These are phyloP conservation scores for Xylariaceae sp. DNA, from an alignment of 2,329 filamentous ascomycete species.

Conservation along the genomic window DNA sequence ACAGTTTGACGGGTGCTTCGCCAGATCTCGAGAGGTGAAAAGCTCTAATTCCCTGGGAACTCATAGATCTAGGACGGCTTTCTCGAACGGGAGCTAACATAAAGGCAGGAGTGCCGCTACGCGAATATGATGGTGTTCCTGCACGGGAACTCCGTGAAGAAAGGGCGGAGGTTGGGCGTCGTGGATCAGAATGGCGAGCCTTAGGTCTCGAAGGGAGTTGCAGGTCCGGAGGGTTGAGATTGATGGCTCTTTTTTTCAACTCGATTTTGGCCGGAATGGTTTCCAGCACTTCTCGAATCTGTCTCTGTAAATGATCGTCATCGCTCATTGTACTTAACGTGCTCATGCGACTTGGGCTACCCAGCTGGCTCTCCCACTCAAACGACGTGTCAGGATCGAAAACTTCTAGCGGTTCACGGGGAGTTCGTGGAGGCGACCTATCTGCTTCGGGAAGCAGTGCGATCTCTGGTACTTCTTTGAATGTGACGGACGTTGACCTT, in stretches of 20 bases:
- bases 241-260: constrained; percentile 54
- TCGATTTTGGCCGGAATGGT: constrained; percentile 77
- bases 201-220: constrained; percentile 44
- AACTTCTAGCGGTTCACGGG: constrained; percentile 40
- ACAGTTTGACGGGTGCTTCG: constrained; percentile 87
- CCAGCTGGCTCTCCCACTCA: constrained; percentile 30
- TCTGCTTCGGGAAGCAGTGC: constrained; percentile 36
- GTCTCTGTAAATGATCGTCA: constrained; percentile 70
- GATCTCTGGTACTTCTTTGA: constrained; percentile 45
- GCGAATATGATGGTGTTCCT: constrained; percentile 57
- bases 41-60: constrained; percentile 73
- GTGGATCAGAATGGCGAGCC: constrained; percentile 41
- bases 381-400: constrained; percentile 45
- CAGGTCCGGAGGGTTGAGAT: constrained; percentile 57
- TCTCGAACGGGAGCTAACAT: constrained; percentile 60
- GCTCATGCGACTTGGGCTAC: constrained; percentile 34
- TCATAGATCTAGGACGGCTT: constrained; percentile 43
- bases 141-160: constrained; percentile 48
- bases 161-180: constrained; percentile 47
- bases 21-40: constrained; percentile 87
- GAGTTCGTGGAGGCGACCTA: constrained; percentile 40
- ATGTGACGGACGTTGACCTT: constrained; percentile 38
- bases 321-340: constrained; percentile 36
- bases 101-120: constrained; percentile 55
- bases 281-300: constrained; percentile 74